These are phyloP conservation scores for Mariannaea elegans DNA, from an alignment of 2,329 filamentous ascomycete species.

Conservation along the genomic window DNA sequence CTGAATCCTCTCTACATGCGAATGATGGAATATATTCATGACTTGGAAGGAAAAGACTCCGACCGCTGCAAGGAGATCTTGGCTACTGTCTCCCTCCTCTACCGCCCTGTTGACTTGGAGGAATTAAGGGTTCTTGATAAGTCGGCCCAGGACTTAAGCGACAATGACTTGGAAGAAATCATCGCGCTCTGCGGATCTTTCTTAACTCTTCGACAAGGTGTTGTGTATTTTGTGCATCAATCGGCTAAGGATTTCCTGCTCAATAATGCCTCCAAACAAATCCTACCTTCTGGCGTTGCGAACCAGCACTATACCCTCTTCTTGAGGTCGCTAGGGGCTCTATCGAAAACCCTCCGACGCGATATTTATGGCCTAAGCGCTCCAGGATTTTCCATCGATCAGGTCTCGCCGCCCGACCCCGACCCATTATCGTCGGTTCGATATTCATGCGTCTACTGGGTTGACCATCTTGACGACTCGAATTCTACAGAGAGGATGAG, in stretches of 20 bases:
- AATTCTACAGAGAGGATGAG: constrained; percentile 34
- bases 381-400: constrained; percentile 19
- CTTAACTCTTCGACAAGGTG: constrained; percentile 42
- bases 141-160: constrained; percentile 14
- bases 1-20: constrained; percentile 48
- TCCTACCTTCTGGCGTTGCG: constrained; percentile 42
- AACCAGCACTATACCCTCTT: constrained; percentile 45
- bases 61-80: constrained; percentile 48
- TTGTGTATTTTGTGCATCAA: constrained; percentile 51
- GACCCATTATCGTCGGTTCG: constrained; percentile 20
- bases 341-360: constrained; percentile 42
- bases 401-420: constrained; percentile 17
- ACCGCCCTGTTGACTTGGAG: constrained; percentile 36
- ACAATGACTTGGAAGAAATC: constrained; percentile 35
- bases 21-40: constrained; percentile 48
- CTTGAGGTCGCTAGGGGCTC: constrained; percentile 43
- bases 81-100: constrained; percentile 17
- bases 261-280: constrained; percentile 33
- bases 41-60: constrained; percentile 39
- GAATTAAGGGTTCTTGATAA: constrained; percentile 44
- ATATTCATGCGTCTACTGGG: constrained; percentile 37
- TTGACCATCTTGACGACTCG: constrained; percentile 24
- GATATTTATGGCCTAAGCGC: constrained; percentile 46
- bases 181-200: constrained; percentile 51
- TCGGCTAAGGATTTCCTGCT: constrained; percentile 55